phyloP scores from a whole-genome alignment of 345 rosid genomes.

The Murraya koenigii region DNA sequence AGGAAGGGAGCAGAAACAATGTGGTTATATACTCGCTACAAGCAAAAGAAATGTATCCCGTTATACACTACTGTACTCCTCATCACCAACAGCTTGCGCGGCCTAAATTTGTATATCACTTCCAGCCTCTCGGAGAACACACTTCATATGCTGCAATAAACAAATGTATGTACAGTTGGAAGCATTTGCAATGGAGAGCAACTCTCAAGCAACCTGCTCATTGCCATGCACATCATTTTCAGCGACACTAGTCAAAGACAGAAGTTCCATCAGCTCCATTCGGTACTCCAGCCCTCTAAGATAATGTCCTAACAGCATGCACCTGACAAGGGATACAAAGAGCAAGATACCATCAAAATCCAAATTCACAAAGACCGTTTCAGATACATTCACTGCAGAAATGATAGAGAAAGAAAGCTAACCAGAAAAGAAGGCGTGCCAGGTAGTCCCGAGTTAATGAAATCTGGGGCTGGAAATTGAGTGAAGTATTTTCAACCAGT shows the following conservation, averaged over 20 bases:
- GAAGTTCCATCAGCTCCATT: constrained; percentile 73
- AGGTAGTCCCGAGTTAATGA: constrained; percentile 85
- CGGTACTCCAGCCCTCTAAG: constrained; percentile 89
- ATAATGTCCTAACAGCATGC: constrained; percentile 90
- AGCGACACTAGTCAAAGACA: constrained; percentile 48
- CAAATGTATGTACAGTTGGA: constrained; percentile 26
- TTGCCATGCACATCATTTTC: constrained; percentile 37
- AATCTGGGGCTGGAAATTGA: constrained; percentile 79
- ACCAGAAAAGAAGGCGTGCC: constrained; percentile 97
- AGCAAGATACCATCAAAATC: neutral
- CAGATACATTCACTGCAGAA: neutral
- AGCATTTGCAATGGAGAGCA: constrained; percentile 10
- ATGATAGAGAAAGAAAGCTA: constrained; percentile 21
- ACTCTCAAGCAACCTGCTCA: constrained; percentile 33
- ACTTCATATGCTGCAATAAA: neutral
- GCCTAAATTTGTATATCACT: constrained; percentile 12
- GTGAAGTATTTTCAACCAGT: constrained; percentile 76
- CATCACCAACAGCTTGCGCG: constrained; percentile 10
- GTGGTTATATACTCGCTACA: neutral
- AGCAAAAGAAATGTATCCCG: constrained; percentile 13
- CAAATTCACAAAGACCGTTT: neutral
- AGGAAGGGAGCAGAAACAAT: neutral
- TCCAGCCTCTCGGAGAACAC: constrained; percentile 21
- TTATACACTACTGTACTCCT: constrained; percentile 21
- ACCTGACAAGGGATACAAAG: constrained; percentile 43